phyloP scores from a whole-genome alignment of 2,329 filamentous ascomycete genomes.

The Aspergillus sclerotialis region DNA sequence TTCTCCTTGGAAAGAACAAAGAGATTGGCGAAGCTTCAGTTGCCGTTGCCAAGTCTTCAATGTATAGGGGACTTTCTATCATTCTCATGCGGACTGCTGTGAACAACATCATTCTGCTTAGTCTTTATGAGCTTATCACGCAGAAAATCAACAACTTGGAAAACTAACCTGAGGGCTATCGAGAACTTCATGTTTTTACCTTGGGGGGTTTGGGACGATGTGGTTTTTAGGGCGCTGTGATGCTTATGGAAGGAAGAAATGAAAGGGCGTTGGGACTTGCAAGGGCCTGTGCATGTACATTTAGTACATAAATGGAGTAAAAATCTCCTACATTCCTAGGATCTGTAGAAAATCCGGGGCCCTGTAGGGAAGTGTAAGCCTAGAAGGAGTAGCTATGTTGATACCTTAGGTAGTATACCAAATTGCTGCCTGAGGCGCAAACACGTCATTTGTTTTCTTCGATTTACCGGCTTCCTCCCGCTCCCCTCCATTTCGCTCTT shows the following conservation, averaged over 20 bases:
- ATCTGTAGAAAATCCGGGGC: no score
- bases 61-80: constrained; percentile 44
- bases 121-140: constrained; percentile 41
- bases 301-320: no score
- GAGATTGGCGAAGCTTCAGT: constrained; percentile 35
- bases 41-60: constrained; percentile 36
- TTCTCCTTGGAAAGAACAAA: constrained; percentile 36
- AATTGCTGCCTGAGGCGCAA: constrained; percentile 3
- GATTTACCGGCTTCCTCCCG: no score
- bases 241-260: constrained; percentile 4
- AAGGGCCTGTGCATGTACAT: no score
- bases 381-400: no score
- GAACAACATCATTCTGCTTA: constrained; percentile 44
- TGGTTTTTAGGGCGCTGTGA: no score
- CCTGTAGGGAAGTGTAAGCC: no score
- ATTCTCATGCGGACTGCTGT: constrained; percentile 39
- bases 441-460: constrained; percentile 7
- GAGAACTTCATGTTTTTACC: constrained; percentile 1
- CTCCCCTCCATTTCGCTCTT: no score
- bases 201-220: no score
- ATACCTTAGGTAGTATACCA: no score
- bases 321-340: no score
- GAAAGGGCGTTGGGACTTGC: no score
- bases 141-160: constrained; percentile 35
- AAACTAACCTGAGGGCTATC: constrained; percentile 6